Conservation (phyloP, 2,329 filamentous ascomycete species). For the Phialocephala subalpina region DNA sequence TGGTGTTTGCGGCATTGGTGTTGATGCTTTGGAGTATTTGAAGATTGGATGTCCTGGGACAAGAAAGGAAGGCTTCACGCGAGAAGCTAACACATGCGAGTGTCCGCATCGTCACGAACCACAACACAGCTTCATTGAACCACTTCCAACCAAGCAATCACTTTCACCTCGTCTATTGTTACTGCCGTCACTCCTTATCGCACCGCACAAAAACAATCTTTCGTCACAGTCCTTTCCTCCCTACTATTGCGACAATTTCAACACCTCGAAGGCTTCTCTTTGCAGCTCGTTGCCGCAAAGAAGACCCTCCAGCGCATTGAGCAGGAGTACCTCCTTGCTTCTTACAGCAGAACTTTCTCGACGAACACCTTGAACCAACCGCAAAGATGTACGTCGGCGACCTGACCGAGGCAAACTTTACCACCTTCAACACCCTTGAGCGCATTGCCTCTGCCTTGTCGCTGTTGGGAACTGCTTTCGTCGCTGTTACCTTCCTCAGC, state of each 20-base stretch:
- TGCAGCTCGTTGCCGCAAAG: not conserved
- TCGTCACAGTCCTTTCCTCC: not conserved
- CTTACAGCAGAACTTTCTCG: not conserved
- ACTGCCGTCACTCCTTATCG: not conserved
- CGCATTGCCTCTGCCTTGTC: constrained; percentile 76
- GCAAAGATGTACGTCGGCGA: constrained; percentile 26
- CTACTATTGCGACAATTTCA: not conserved
- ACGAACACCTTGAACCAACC: not conserved
- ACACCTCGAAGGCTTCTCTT: not conserved
- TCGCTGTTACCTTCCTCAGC: constrained; percentile 70
- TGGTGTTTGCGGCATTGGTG: not conserved
- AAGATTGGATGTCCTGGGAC: constrained; percentile 6
- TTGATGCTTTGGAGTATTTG: constrained; percentile 1
- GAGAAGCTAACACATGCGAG: constrained; percentile 1
- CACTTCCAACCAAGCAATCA: not conserved
- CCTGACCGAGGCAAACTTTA: constrained; percentile 17
- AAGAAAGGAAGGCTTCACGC: not conserved
- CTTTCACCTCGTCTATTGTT: not conserved
- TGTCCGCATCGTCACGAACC: not conserved
- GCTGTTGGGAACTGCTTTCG: constrained; percentile 73
- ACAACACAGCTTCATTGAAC: not conserved
- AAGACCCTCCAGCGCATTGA: not conserved
- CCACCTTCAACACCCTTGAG: constrained; percentile 65
- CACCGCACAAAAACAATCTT: not conserved
- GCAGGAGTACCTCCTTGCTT: not conserved